Conservation (phyloP, 2,329 filamentous ascomycete genomes). For the Westerdykella sp. region DNA sequence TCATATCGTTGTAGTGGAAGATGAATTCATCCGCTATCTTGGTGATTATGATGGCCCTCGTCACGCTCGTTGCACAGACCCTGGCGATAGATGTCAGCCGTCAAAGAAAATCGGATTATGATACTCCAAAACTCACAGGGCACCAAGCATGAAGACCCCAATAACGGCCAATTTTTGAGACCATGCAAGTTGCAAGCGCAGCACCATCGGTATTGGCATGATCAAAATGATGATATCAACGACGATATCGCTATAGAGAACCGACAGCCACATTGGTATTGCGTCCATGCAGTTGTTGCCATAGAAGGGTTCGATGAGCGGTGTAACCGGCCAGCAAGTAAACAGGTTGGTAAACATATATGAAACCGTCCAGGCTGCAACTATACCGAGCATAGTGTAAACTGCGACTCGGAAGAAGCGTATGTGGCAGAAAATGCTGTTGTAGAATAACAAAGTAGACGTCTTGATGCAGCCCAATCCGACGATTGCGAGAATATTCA, state of each 20-base stretch:
- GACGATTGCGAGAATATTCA: conserved; percentile 22
- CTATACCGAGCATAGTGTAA: conserved; percentile 14
- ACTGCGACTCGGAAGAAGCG: conserved; percentile 17
- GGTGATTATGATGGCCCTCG: conserved; percentile 14
- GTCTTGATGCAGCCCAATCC: conserved; percentile 24
- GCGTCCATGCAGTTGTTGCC: conserved; percentile 19
- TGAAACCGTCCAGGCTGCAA: conserved; percentile 20
- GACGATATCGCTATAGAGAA: conserved; percentile 13
- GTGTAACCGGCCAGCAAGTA: conserved; percentile 23
- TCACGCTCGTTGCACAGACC: conserved; percentile 18
- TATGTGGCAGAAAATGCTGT: conserved; percentile 20
- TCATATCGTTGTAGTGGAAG: conserved; percentile 10
- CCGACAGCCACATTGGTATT: conserved; percentile 17
- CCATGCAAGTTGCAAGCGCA: conserved; percentile 14
- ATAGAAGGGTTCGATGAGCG: conserved; percentile 19
- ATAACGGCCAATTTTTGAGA: conserved; percentile 18
- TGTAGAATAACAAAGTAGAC: conserved; percentile 27
- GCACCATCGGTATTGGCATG: conserved; percentile 22
- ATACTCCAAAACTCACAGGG: conserved; percentile 2
- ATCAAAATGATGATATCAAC: conserved; percentile 18
- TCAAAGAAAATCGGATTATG: too few relatives aligned
- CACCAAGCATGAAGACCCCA: conserved; percentile 16
- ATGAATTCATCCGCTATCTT: conserved; percentile 16
- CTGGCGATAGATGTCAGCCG: conserved; percentile 2
- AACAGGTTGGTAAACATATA: conserved; percentile 23